phyloP scores from a whole-genome alignment of 2,329 filamentous ascomycete genomes.

The Trichoderma endophyticum region DNA sequence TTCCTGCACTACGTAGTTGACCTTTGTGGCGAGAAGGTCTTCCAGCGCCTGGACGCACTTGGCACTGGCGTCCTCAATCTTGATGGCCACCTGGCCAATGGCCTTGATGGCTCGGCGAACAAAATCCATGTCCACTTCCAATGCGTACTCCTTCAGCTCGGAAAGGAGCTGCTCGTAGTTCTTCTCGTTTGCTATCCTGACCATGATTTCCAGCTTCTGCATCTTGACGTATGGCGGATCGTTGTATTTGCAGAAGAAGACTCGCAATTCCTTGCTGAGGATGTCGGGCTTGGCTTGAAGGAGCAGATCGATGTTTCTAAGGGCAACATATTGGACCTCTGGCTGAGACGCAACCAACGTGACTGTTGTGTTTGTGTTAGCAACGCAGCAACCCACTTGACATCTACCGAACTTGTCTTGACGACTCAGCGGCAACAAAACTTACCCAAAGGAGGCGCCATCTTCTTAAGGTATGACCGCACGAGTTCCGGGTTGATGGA shows the following conservation, averaged over 20 bases:
- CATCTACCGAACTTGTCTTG: background rate
- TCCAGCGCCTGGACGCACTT: slow-evolving; percentile 92
- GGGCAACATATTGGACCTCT: slow-evolving; percentile 95
- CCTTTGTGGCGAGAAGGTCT: slow-evolving; percentile 93
- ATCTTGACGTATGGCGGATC: slow-evolving; percentile 97
- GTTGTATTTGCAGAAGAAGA: slow-evolving; percentile 99
- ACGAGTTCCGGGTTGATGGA: slow-evolving; percentile 73
- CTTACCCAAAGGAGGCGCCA: slow-evolving; percentile 89
- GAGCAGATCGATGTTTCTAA: slow-evolving; percentile 93
- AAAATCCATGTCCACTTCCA: slow-evolving; percentile 99
- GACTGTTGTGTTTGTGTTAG: slow-evolving; percentile 49
- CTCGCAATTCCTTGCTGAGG: slow-evolving; percentile 91
- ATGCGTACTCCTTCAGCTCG: slow-evolving; percentile 93
- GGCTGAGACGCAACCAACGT: slow-evolving; percentile 93
- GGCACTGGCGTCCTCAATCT: slow-evolving; percentile 92
- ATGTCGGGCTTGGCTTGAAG: slow-evolving; percentile 96
- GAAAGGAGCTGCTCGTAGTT: slow-evolving; percentile 94
- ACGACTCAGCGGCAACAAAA: slow-evolving; percentile 2
- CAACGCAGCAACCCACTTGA: background rate
- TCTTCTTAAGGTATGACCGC: slow-evolving; percentile 91
- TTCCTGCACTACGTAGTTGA: slow-evolving; percentile 98
- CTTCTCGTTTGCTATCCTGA: slow-evolving; percentile 94
- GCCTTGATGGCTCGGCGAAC: slow-evolving; percentile 90
- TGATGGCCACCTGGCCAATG: slow-evolving; percentile 97
- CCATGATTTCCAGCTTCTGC: slow-evolving; percentile 98